Percentiles rank a stretch among this genome's conserved stretches.
These are phyloP conservation scores for Populus deltoides DNA, from an alignment of 345 rosid species.

Conservation along the genomic window DNA sequence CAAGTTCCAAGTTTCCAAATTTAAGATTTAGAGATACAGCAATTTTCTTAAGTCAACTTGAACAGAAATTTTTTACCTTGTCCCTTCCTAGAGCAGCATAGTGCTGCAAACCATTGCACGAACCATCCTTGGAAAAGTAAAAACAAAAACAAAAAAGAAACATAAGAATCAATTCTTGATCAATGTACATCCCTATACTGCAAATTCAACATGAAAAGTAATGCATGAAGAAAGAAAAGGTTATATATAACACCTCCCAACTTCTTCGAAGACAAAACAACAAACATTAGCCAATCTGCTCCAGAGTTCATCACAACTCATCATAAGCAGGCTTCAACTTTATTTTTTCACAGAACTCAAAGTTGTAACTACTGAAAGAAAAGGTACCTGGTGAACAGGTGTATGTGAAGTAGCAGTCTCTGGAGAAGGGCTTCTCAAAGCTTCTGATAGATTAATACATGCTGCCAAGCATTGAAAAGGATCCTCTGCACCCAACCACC, in stretches of 20 bases:
- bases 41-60: background rate
- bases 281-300: background rate
- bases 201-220: background rate
- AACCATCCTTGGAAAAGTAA: constrained; percentile 75
- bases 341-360: background rate
- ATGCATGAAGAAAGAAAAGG: background rate
- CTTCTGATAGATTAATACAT: constrained; percentile 83
- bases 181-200: background rate
- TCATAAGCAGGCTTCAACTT: background rate
- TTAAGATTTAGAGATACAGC: background rate
- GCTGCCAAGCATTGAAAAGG: constrained; percentile 96
- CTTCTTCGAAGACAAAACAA: background rate
- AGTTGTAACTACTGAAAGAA: background rate
- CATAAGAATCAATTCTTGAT: background rate
- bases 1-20: background rate
- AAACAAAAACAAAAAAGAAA: constrained; percentile 15
- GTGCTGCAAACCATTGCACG: constrained; percentile 99
- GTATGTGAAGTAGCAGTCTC: constrained; percentile 69
- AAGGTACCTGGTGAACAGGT: constrained; percentile 88
- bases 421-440: constrained; percentile 78
- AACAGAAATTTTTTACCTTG: constrained; percentile 53
- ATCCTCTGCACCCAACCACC: constrained; percentile 99
- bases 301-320: background rate
- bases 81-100: constrained; percentile 99
- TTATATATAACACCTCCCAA: background rate